phyloP scores from a whole-genome alignment of 768 basidiomycete species.

The Sarcodon aspratus region DNA sequence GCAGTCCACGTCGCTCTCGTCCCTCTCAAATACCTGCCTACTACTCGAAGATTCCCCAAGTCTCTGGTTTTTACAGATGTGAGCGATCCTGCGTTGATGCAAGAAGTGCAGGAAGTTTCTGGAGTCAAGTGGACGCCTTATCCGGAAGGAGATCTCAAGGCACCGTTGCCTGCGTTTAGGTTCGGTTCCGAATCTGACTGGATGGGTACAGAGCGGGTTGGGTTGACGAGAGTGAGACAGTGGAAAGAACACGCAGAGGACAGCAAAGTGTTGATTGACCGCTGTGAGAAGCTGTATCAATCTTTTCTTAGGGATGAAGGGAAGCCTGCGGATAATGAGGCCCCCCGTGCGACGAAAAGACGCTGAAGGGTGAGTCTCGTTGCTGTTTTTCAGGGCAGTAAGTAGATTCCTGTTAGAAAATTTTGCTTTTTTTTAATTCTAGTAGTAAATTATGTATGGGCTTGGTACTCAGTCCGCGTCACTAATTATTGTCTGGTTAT shows the following conservation, averaged over 20 bases:
- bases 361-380: too few relatives aligned
- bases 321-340: too few relatives aligned
- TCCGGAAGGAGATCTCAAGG: conserved; percentile 7
- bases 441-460: too few relatives aligned
- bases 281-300: conserved; percentile 44
- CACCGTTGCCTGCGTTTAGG: conserved; percentile 24
- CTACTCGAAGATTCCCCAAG: not conserved
- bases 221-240: conserved; percentile 31
- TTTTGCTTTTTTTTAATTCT: too few relatives aligned
- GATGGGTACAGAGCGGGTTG: conserved; percentile 45
- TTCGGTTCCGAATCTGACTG: conserved; percentile 46
- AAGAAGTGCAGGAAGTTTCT: conserved; percentile 1
- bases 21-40: conserved; percentile 37
- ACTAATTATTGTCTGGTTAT: too few relatives aligned
- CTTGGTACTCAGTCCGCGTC: too few relatives aligned
- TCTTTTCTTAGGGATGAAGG: conserved; percentile 15
- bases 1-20: conserved; percentile 58
- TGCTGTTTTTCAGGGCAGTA: too few relatives aligned
- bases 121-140: conserved; percentile 7
- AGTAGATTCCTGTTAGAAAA: too few relatives aligned
- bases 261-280: conserved; percentile 34
- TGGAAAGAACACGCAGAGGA: conserved; percentile 40
- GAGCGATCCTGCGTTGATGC: conserved; percentile 2
- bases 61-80: conserved; percentile 6
- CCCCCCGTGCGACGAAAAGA: too few relatives aligned